Base-by-base conservation (phyloP, 768 basidiomycete genomes). In the Piloderma croceum region DNA sequence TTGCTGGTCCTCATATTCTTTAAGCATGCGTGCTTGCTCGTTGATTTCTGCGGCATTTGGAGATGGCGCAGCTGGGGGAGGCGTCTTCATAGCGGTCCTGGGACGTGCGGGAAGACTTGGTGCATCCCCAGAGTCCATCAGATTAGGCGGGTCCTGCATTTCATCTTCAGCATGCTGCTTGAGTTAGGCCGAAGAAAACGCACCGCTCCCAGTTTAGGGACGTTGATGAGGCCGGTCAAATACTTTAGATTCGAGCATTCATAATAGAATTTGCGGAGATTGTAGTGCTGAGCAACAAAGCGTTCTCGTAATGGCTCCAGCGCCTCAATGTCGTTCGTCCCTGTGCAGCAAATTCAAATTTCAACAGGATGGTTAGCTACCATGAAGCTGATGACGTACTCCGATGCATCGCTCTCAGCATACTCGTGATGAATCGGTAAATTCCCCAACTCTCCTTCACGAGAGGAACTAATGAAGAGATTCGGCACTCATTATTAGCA, bases 381-480 rank as follows among this genome's bases (percentile, higher is more conserved):
- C n/a, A n/a, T n/a, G n/a, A n/a, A n/a, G n/a, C n/a, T n/a, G n/a
- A 29, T 29, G 19, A 67, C 79, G 58, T 56, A 94, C 94, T 70
- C 67, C 96, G 72, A 58, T 94, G 89, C 86, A 99, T 89, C 1
- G 96, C 96, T 19, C 96, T 75, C 59, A 98, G 69, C 96, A 99
- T 99, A 65, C 90, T 93, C 7, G 94, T 98, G 58, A 98, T 93
- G 65, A 98, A 99, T 34, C 90, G 78, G 64, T 99, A 99, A 43
- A 99, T 99, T 25, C 94, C 94, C 81, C 93, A 99, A 52, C 90
- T 94, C 65, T 99, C 96, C 64, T 99, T 99, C 40, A 99, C 96
- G 10, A 97, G 74, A 18, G 96, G 94, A 2, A 99, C 96, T 35
- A 99, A 68, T 2, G 96, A 73, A 24, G 93, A 94, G 45, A 99